Base-by-base conservation (phyloP, 345 rosid genomes). In the Acer saccharum region DNA sequence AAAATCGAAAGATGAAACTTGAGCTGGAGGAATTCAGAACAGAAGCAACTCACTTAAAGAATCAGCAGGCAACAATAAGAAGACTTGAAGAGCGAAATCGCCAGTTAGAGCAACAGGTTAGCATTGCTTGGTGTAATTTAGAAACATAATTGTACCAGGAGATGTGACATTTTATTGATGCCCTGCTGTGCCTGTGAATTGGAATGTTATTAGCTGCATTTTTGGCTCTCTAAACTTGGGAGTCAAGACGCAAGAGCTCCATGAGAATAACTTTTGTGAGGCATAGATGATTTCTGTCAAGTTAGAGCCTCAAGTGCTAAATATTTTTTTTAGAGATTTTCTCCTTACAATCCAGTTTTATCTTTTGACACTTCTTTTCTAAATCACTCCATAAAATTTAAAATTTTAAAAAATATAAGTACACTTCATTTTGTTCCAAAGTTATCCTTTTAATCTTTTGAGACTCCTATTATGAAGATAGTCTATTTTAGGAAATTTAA, bases 41-140 rank as follows among this genome's bases (percentile, higher is more conserved):
- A 20, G 99, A 96, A 89, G 98, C 99, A 57, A 86, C 96, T 80
- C 99, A 92, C 80, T 85, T 96, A 74, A 96, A 96, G 89, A 96
- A 94, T 87, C 99, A 96, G 78, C 99, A 94, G 83, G 95, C 99
- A 35, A 96, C 99, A 64, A 94, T 96, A 87, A 94, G 99, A 88
- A 91, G 98, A 72, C 95, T 96, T 67, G 99, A 96, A 82, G 99
- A 96, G 79, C 94, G 98, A 77, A 96, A 92, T 78, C 97, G 97
- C 48, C 99, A 94, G 84, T 89, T 96, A 83, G 99, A 96, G 91
- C 98, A 87, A 70, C 99, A 92, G 97, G 99, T 94, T 80, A 80
- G 85, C 65, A 65, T 18, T 82, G 67, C 58, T 78, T 76, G n/a
- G 25, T 71, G 27, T 50, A 57, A 74, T 64, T n/a, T 80, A 10